Evolutionary conservation across 2,329 filamentous ascomycete species (phyloP), one percentile per base, ranked within the genome.

Genomic region (Neonectria sp.): DNA sequence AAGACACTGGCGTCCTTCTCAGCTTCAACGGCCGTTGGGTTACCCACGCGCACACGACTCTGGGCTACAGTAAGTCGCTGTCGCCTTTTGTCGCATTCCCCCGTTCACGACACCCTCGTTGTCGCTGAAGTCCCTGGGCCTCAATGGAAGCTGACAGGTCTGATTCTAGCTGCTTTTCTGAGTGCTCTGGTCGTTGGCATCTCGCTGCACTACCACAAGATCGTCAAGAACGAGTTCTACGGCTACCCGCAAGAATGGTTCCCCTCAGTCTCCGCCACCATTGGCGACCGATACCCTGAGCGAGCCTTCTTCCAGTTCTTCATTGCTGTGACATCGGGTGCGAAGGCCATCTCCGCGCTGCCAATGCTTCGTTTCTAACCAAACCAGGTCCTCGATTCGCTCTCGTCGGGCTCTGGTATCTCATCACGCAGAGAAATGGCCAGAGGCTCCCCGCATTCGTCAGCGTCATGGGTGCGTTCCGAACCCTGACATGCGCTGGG

Each of bases 181-280:
- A 94, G 94, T 79, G 95, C 95, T 67, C 86, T 98, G 72, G 80
- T 95, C 63, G 91, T 97, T 68, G 95, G 95, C 72, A 85, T 91
- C 63, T 88, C 86, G 62, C 88, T 99, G 55, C 96, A 99, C 83
- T 98, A 96, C 84, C 89, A 93, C 78, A 99, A 99, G 85, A 99
- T 99, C 74, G 96, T 99, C 63, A 87, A 98, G 82, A 99, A 99
- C 82, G 95, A 99, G 82, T 93, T 95, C 84, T 97, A 95, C 81
- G 94, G 94, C 75, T 97, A 97, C 79, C 95, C 95, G 2, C 86
- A 97, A 73, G 95, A 98, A 86, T 98, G 95, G 95, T 97, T 97
- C 78, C 95, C 95, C 65, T 97, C 95, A 49, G 95, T 98, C 25
- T 98, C 95, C 33, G 92, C 96, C 46, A 98, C 96, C 40, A 99